Evolutionary conservation across 805 yeast genomes (phyloP).

Genomic region (Ogataea trehalophila): DNA sequence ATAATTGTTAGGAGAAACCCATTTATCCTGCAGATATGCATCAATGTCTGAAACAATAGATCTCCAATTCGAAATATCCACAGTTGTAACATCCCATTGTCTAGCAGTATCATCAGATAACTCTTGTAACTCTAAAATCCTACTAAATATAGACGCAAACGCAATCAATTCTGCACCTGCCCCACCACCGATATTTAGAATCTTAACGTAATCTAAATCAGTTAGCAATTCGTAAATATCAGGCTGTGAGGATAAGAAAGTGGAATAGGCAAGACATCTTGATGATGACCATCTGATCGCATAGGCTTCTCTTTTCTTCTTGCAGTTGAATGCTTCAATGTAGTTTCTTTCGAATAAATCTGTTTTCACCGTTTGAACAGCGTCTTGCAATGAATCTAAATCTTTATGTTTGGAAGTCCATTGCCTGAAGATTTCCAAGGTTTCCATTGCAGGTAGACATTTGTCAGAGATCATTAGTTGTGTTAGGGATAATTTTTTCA

Average conservation of each 20-base stretch:
- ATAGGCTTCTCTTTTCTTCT: conserved; percentile 66
- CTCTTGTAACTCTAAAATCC: conserved; percentile 17
- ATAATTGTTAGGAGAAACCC: conserved; percentile 43
- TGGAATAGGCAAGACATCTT: conserved; percentile 67
- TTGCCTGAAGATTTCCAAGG: conserved; percentile 26
- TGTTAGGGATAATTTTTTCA: neutral
- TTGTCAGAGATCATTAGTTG: conserved; percentile 18
- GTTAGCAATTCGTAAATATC: conserved; percentile 37
- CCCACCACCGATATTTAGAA: conserved; percentile 80
- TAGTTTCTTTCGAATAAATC: conserved; percentile 69
- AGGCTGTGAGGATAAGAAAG: conserved; percentile 52
- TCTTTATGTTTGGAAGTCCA: conserved; percentile 30
- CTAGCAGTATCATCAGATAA: conserved; percentile 2
- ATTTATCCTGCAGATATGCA: conserved; percentile 39
- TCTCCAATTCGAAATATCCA: conserved; percentile 81
- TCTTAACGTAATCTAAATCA: conserved; percentile 23
- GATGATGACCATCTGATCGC: conserved; percentile 85
- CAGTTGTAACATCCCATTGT: conserved; percentile 40
- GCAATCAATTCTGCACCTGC: conserved; percentile 81
- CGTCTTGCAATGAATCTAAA: conserved; percentile 32
- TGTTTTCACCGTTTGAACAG: conserved; percentile 66
- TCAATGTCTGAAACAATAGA: conserved; percentile 44
- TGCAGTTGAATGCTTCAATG: conserved; percentile 58
- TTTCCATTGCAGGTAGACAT: conserved; percentile 32
- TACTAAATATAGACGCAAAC: conserved; percentile 51